Conservation (phyloP, 495 filamentous ascomycete species). For the Aspergillus hancockii region DNA sequence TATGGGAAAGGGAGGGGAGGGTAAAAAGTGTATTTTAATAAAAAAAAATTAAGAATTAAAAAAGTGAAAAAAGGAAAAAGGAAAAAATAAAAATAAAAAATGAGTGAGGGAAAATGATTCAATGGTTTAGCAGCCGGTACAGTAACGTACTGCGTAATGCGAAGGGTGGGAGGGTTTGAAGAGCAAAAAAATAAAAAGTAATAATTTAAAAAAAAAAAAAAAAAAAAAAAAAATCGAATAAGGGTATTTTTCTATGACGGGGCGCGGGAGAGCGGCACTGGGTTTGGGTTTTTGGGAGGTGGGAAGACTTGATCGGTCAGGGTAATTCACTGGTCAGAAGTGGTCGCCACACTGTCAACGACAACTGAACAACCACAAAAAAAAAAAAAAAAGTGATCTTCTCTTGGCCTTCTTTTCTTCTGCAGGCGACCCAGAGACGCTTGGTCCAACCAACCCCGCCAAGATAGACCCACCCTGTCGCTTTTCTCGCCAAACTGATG, state of each 20-base stretch:
- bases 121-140: constrained; percentile 7
- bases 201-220: not conserved
- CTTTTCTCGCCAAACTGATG: constrained; percentile 23
- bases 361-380: constrained; percentile 2
- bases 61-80: constrained; percentile 15
- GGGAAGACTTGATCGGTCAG: constrained; percentile 3
- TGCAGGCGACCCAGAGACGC: constrained; percentile 21
- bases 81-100: constrained; percentile 5
- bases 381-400: constrained; percentile 17
- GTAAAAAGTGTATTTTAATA: constrained; percentile 19
- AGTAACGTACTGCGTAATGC: constrained; percentile 18
- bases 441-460: constrained; percentile 30
- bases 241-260: constrained; percentile 14
- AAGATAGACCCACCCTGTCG: constrained; percentile 20
- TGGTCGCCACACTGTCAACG: constrained; percentile 19
- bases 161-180: not conserved
- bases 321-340: constrained; percentile 8
- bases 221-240: not conserved
- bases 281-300: constrained; percentile 15
- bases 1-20: constrained; percentile 22
- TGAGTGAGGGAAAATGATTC: constrained; percentile 2
- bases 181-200: constrained; percentile 6
- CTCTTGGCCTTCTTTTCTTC: constrained; percentile 24
- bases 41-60: constrained; percentile 20
- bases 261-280: constrained; percentile 20